phyloP scores from a whole-genome alignment of 129 eudicot species.

The Cynara cardunculus region DNA sequence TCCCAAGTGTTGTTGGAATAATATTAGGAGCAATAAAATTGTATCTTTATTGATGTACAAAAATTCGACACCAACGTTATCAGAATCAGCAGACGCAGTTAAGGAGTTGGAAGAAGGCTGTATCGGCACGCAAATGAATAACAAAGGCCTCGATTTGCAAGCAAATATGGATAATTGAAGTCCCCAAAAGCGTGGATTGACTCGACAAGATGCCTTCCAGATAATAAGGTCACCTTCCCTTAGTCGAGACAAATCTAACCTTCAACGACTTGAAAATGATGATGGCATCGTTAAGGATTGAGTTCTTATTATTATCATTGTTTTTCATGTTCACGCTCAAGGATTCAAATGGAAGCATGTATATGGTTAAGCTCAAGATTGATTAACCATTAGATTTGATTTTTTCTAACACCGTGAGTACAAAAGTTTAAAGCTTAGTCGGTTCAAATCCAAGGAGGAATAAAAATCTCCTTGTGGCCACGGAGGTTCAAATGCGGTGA shows the following conservation, averaged over 20 bases:
- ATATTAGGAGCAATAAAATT: slow-evolving; percentile 28
- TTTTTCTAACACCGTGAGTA: too few species aligned
- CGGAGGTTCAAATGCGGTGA: too few species aligned
- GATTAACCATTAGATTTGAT: too few species aligned
- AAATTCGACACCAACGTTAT: slow-evolving; percentile 7
- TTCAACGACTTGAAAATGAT: not conserved
- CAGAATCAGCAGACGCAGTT: not conserved
- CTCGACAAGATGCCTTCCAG: slow-evolving; percentile 11
- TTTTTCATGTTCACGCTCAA: too few species aligned
- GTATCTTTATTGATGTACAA: slow-evolving; percentile 23
- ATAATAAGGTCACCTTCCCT: slow-evolving; percentile 16
- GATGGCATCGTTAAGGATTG: too few species aligned
- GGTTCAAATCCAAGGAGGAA: too few species aligned
- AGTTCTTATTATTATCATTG: too few species aligned
- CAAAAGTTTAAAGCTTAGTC: too few species aligned
- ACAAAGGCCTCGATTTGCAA: slow-evolving; percentile 3
- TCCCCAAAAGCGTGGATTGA: not conserved
- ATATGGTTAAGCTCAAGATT: too few species aligned
- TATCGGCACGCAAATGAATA: not conserved
- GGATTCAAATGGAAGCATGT: too few species aligned
- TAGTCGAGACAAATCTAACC: not conserved
- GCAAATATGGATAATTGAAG: not conserved
- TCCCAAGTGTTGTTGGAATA: slow-evolving; percentile 38
- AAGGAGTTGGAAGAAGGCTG: slow-evolving; percentile 14
- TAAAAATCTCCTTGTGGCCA: too few species aligned